These are phyloP conservation scores for Coriolopsis trogii DNA, from an alignment of 1,284 basidiomycete genomes.

Conservation along the genomic window DNA sequence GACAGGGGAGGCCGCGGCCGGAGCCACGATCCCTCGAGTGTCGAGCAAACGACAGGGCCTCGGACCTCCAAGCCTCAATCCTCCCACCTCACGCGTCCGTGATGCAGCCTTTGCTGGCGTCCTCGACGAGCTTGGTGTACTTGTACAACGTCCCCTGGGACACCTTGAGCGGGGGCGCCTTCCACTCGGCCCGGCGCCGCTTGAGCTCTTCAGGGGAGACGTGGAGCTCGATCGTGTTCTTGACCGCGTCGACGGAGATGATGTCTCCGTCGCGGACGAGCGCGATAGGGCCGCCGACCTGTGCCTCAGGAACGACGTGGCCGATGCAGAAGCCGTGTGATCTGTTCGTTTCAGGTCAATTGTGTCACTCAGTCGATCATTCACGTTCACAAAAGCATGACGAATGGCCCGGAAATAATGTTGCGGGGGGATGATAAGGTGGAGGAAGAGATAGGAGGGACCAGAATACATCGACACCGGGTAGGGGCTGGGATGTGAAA, in stretches of 20 bases:
- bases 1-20: no score
- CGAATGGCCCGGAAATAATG: conserved; percentile 48
- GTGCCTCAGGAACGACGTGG: conserved; percentile 90
- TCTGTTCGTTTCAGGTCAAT: no score
- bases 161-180: conserved; percentile 84
- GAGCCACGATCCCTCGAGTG: no score
- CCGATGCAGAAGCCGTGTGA: conserved; percentile 92
- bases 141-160: conserved; percentile 86
- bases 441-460: not conserved
- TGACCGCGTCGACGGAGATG: conserved; percentile 84
- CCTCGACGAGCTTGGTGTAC: conserved; percentile 83
- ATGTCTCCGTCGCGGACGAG: conserved; percentile 87
- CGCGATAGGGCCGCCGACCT: conserved; percentile 89
- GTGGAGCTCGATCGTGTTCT: conserved; percentile 79
- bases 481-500: not conserved
- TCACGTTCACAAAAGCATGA: conserved; percentile 84
- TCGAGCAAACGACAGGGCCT: no score
- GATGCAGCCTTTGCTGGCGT: conserved; percentile 88
- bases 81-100: conserved; percentile 65
- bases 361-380: no score
- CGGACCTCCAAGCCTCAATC: no score
- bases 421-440: not conserved
- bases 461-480: no score
- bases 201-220: conserved; percentile 76
- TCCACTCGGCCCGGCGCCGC: conserved; percentile 69